These are phyloP conservation scores for Pontederia crassipes DNA, from an alignment of 176 grass and related monocot genomes.

Conservation along the genomic window DNA sequence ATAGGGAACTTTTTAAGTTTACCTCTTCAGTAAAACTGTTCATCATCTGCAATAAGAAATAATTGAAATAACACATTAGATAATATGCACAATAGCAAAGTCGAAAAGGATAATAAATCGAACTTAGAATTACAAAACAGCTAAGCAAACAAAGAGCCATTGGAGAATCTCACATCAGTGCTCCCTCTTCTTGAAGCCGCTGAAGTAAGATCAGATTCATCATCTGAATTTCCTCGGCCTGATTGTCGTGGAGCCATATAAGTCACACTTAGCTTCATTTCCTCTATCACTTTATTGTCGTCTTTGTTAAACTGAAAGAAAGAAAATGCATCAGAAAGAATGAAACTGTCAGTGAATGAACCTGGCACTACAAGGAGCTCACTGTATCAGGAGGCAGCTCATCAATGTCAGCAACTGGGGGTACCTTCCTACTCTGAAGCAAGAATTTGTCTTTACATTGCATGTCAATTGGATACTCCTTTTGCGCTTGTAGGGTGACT, in stretches of 20 bases:
- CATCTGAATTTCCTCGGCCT: slow-evolving; percentile 27
- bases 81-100: too few relatives aligned
- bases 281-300: slow-evolving; percentile 64
- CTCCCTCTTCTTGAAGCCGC: slow-evolving; percentile 20
- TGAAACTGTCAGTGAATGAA: neutral
- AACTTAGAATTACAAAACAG: neutral
- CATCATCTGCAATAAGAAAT: too few relatives aligned
- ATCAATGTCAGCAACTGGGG: slow-evolving; percentile 64
- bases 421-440: slow-evolving; percentile 83
- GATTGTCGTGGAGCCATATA: slow-evolving; percentile 33
- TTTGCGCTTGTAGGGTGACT: slow-evolving; percentile 90
- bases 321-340: neutral
- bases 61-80: too few relatives aligned
- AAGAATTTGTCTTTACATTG: slow-evolving; percentile 98
- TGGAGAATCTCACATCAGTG: slow-evolving; percentile 42
- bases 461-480: slow-evolving; percentile 71
- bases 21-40: too few relatives aligned
- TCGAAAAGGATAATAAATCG: neutral
- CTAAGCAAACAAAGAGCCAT: neutral
- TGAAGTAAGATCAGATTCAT: slow-evolving; percentile 50
- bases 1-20: too few relatives aligned
- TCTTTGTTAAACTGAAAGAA: slow-evolving; percentile 77
- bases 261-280: slow-evolving; percentile 87
- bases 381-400: slow-evolving; percentile 85
- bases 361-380: slow-evolving; percentile 1